phyloP scores from a whole-genome alignment of 2,329 filamentous ascomycete species.

The Aureobasidium melanogenum region DNA sequence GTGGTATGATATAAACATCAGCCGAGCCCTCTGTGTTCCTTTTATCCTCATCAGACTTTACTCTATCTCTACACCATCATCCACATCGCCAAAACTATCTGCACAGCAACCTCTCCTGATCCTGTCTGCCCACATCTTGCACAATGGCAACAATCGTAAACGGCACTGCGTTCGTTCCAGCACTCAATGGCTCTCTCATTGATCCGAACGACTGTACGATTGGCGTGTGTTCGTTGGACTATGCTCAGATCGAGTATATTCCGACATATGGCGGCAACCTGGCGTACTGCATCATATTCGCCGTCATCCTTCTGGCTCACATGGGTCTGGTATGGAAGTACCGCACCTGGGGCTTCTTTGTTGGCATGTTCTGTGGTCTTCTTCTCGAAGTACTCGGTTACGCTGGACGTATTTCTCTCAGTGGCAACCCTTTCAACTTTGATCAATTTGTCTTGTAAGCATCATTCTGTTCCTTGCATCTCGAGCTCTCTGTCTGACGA shows the following conservation, averaged over 20 bases:
- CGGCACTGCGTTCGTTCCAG: neutral
- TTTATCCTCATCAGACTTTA: neutral
- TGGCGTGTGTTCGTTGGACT: constrained; percentile 23
- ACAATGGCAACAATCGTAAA: constrained; percentile 3
- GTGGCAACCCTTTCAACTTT: constrained; percentile 43
- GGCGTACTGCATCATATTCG: constrained; percentile 46
- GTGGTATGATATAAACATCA: neutral
- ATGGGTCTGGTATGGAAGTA: constrained; percentile 41
- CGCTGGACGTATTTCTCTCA: constrained; percentile 44
- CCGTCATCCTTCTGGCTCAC: constrained; percentile 39
- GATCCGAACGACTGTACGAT: constrained; percentile 17
- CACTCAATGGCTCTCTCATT: constrained; percentile 10
- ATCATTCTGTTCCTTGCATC: neutral
- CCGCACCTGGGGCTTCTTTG: constrained; percentile 48
- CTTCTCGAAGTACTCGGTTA: constrained; percentile 49
- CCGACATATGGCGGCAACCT: constrained; percentile 44
- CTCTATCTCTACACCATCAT: neutral
- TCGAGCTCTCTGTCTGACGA: neutral
- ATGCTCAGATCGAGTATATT: constrained; percentile 43
- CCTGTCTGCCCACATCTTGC: too few relatives aligned
- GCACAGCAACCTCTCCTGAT: neutral
- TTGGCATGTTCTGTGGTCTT: constrained; percentile 40
- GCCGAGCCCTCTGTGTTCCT: neutral
- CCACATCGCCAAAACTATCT: neutral
- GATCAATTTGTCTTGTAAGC: constrained; percentile 43